Conservation (phyloP, 352 stramenopile species). For the Phytophthora pluvialis region DNA sequence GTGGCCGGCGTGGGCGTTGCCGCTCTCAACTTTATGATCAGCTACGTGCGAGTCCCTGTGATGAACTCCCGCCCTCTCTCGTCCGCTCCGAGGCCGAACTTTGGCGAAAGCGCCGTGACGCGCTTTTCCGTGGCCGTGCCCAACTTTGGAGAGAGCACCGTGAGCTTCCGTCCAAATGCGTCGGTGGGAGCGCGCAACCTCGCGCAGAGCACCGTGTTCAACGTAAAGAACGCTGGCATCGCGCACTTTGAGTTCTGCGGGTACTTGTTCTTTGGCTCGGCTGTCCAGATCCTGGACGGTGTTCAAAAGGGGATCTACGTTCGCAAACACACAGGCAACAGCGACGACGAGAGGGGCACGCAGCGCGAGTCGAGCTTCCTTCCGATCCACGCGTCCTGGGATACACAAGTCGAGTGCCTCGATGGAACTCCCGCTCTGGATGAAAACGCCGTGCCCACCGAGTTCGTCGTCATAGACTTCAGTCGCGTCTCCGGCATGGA, state of each 20-base stretch:
- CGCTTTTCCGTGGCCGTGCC: slow-evolving; percentile 59
- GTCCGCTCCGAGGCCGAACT: slow-evolving; percentile 43
- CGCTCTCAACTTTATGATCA: slow-evolving; percentile 80
- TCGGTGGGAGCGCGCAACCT: slow-evolving; percentile 44
- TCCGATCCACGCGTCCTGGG: slow-evolving; percentile 41
- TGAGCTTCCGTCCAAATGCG: slow-evolving; percentile 22
- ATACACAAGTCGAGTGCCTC: slow-evolving; percentile 68
- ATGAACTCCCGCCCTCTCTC: slow-evolving; percentile 51
- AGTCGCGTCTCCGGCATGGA: slow-evolving; percentile 85
- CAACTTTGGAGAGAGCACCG: slow-evolving; percentile 27
- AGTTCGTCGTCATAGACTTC: slow-evolving; percentile 88
- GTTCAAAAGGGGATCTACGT: slow-evolving; percentile 74
- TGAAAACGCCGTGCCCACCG: slow-evolving; percentile 47
- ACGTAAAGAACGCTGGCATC: slow-evolving; percentile 60
- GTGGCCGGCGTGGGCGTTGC: slow-evolving; percentile 89
- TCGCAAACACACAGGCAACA: slow-evolving; percentile 28
- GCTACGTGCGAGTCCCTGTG: slow-evolving; percentile 67
- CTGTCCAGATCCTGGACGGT: slow-evolving; percentile 71
- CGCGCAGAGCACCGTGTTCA: slow-evolving; percentile 56
- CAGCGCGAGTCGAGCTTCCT: slow-evolving; percentile 41
- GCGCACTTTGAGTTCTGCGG: slow-evolving; percentile 78
- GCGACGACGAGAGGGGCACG: slow-evolving; percentile 21
- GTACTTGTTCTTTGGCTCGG: slow-evolving; percentile 83
- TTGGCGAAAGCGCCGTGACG: slow-evolving; percentile 52
- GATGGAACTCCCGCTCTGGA: slow-evolving; percentile 53